These are phyloP conservation scores for Pleurotus salmoneostramineus DNA, from an alignment of 768 basidiomycete species.

Conservation along the genomic window DNA sequence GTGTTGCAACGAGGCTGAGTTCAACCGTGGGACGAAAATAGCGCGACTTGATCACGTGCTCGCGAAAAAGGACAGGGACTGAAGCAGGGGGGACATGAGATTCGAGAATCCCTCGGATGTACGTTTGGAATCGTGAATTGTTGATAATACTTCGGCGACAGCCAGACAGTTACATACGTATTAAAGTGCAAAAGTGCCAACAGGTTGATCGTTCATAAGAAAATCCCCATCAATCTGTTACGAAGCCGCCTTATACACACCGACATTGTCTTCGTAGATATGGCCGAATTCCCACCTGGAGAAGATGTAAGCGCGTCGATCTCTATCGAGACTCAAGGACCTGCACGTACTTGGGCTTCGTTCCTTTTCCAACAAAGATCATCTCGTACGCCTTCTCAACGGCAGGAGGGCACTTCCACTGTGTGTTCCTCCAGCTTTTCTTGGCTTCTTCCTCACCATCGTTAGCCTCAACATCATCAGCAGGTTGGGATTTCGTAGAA, in stretches of 20 bases:
- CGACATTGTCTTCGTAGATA: conserved; percentile 1
- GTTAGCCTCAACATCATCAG: neutral
- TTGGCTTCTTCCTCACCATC: neutral
- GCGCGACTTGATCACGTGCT: too few species aligned
- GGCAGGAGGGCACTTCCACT: conserved; percentile 4
- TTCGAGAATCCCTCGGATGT: too few species aligned
- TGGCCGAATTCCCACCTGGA: conserved; percentile 3
- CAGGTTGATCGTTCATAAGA: too few species aligned
- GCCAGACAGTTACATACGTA: too few species aligned
- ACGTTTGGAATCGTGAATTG: too few species aligned
- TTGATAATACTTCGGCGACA: too few species aligned
- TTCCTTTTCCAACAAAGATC: conserved; percentile 4
- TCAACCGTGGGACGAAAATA: neutral
- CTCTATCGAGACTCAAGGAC: neutral
- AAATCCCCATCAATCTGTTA: too few species aligned
- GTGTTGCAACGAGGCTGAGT: neutral
- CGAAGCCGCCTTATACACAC: neutral
- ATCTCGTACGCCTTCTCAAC: conserved; percentile 6
- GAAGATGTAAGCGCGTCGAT: neutral
- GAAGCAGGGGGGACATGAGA: too few species aligned
- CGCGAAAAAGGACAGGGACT: too few species aligned
- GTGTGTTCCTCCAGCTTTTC: neutral
- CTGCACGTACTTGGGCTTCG: neutral
- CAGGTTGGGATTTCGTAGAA: neutral
- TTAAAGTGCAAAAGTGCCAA: too few species aligned